Conservation (phyloP, 306 rosid genomes). For the Fragaria nilgerrensis region DNA sequence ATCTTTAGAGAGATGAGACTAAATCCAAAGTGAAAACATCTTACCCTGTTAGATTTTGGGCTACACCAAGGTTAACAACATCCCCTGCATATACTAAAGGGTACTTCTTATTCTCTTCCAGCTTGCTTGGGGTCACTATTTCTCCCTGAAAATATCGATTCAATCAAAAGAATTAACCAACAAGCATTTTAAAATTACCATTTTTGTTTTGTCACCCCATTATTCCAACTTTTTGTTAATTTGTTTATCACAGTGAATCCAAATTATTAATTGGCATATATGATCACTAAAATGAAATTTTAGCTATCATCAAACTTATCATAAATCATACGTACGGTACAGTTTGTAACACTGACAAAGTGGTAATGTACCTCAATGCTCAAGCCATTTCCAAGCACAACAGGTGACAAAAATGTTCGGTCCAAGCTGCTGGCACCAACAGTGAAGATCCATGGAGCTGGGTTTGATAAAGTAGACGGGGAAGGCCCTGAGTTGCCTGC, state of each 20-base stretch:
- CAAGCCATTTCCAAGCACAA: conserved; percentile 49
- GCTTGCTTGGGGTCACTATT: conserved; percentile 62
- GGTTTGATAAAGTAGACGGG: conserved; percentile 52
- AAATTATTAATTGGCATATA: too few relatives aligned
- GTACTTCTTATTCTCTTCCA: conserved; percentile 33
- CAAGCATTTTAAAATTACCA: not conserved
- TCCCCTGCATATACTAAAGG: conserved; percentile 63
- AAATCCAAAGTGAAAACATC: not conserved
- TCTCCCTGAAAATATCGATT: conserved; percentile 50
- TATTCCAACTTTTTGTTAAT: too few relatives aligned
- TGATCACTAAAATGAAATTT: not conserved
- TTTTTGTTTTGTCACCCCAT: too few relatives aligned
- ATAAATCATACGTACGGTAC: too few relatives aligned
- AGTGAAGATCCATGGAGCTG: conserved; percentile 89
- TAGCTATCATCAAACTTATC: not conserved
- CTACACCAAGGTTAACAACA: conserved; percentile 38
- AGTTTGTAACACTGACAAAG: too few relatives aligned
- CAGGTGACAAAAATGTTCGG: conserved; percentile 56
- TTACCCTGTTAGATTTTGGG: conserved; percentile 39
- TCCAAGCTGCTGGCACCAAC: conserved; percentile 83
- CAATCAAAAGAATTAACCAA: not conserved
- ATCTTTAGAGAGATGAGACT: not conserved
- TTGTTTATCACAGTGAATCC: too few relatives aligned
- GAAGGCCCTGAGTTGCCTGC: conserved; percentile 81
- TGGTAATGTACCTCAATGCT: conserved; percentile 44